Evolutionary conservation across 768 basidiomycete genomes (phyloP).

Genomic region (Tricholomella constricta): DNA sequence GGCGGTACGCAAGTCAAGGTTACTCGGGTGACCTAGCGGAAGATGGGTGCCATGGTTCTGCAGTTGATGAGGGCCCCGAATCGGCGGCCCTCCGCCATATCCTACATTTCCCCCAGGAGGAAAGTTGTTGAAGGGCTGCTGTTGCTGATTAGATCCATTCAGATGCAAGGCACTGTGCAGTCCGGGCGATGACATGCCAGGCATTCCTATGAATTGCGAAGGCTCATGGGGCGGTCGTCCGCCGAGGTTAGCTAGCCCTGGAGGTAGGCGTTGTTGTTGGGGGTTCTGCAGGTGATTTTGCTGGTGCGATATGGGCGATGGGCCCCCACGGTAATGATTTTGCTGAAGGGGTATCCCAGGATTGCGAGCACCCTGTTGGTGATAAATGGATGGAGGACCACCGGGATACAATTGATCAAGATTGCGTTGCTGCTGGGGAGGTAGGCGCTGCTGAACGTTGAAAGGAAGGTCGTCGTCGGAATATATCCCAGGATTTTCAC

Average conservation of each 20-base stretch:
- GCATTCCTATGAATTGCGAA: constrained; percentile 60
- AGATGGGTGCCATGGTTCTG: constrained; percentile 49
- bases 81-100: constrained; percentile 47
- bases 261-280: constrained; percentile 67
- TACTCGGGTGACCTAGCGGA: constrained; percentile 52
- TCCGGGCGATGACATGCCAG: constrained; percentile 43
- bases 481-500: constrained; percentile 56
- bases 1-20: constrained; percentile 54
- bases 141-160: constrained; percentile 45
- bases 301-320: constrained; percentile 58
- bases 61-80: constrained; percentile 59
- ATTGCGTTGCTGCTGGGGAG: constrained; percentile 50
- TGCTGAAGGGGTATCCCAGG: constrained; percentile 59
- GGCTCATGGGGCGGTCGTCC: constrained; percentile 82
- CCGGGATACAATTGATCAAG: constrained; percentile 60
- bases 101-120: constrained; percentile 43
- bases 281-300: constrained; percentile 46
- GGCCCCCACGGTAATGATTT: constrained; percentile 67
- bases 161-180: constrained; percentile 49
- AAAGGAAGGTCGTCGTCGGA: constrained; percentile 66
- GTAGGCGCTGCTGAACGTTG: constrained; percentile 59
- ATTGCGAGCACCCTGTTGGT: constrained; percentile 58
- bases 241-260: constrained; percentile 80
- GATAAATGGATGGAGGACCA: constrained; percentile 48
- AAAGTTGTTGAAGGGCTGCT: constrained; percentile 55